Percentiles rank a stretch among this genome's conserved stretches.
These are phyloP conservation scores for Lathyrus tuberosus DNA, from an alignment of 306 rosid species.

Conservation along the genomic window DNA sequence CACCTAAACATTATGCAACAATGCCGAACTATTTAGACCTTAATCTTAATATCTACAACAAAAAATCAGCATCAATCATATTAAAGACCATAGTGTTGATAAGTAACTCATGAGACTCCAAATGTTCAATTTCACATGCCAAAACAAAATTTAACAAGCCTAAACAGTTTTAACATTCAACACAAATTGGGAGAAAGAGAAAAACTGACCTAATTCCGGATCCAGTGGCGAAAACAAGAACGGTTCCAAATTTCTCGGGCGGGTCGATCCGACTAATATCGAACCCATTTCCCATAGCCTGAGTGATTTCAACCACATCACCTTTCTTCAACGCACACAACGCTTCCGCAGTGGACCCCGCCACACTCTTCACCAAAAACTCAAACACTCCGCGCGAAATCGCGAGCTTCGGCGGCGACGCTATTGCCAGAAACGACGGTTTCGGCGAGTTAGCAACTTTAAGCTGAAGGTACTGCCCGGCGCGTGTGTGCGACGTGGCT, in stretches of 20 bases:
- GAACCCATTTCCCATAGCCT: slow-evolving; percentile 81
- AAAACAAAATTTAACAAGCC: neutral
- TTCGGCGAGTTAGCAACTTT: slow-evolving; percentile 58
- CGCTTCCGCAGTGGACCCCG: slow-evolving; percentile 84
- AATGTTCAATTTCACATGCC: neutral
- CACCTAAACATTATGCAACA: neutral
- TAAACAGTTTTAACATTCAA: neutral
- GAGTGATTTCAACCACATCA: slow-evolving; percentile 80
- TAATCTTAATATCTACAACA: slow-evolving; percentile 18
- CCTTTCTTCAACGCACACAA: slow-evolving; percentile 84
- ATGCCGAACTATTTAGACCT: neutral
- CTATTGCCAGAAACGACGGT: slow-evolving; percentile 87
- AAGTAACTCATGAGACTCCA: neutral
- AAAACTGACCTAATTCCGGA: slow-evolving; percentile 81
- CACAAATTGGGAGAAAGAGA: neutral
- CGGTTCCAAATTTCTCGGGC: slow-evolving; percentile 62
- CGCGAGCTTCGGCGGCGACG: slow-evolving; percentile 80
- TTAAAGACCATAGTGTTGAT: neutral
- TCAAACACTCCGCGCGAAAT: slow-evolving; percentile 63
- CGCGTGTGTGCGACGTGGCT: slow-evolving; percentile 64
- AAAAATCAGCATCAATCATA: neutral
- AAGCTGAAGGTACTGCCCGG: slow-evolving; percentile 92
- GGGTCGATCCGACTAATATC: slow-evolving; percentile 69
- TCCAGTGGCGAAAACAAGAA: slow-evolving; percentile 85
- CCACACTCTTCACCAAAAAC: slow-evolving; percentile 82